Conservation (phyloP, 441 rosid genomes). For the Gossypium gossypioides region DNA sequence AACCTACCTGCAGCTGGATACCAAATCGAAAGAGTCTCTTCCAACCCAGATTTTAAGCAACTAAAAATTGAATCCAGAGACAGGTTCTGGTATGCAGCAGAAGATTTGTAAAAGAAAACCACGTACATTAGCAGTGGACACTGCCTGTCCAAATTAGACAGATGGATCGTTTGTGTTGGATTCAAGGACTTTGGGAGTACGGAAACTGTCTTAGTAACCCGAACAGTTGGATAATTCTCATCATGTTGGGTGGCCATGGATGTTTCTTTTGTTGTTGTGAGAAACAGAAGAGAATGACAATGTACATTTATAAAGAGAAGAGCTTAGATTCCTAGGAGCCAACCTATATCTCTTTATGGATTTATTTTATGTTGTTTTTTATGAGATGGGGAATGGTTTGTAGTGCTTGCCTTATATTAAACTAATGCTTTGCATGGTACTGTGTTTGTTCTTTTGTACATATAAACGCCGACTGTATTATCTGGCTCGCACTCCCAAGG, state of each 20-base stretch:
- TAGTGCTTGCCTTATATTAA: background rate
- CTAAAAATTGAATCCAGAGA: constrained; percentile 28
- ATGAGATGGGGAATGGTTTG: background rate
- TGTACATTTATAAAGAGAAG: constrained; percentile 1
- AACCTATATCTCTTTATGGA: constrained; percentile 20
- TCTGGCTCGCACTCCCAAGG: constrained; percentile 20
- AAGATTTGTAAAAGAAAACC: constrained; percentile 47
- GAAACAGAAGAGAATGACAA: constrained; percentile 1
- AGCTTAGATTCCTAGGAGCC: constrained; percentile 29
- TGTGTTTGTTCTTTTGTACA: background rate
- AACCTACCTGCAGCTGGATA: constrained; percentile 62
- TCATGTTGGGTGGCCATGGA: constrained; percentile 19
- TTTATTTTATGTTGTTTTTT: constrained; percentile 3
- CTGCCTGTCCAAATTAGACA: constrained; percentile 62
- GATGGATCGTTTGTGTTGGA: constrained; percentile 32
- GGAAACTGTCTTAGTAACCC: constrained; percentile 24
- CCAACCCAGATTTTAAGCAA: constrained; percentile 43
- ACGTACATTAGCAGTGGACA: constrained; percentile 55
- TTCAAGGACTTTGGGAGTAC: constrained; percentile 31
- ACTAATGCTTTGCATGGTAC: constrained; percentile 21
- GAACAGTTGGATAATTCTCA: constrained; percentile 22
- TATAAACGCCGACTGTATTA: constrained; percentile 11
- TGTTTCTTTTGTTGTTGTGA: background rate
- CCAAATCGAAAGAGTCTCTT: constrained; percentile 51
- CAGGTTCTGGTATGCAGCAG: constrained; percentile 17